Evolutionary conservation across 2,329 filamentous ascomycete species (phyloP).

Genomic region (Rutstroemia sp.): DNA sequence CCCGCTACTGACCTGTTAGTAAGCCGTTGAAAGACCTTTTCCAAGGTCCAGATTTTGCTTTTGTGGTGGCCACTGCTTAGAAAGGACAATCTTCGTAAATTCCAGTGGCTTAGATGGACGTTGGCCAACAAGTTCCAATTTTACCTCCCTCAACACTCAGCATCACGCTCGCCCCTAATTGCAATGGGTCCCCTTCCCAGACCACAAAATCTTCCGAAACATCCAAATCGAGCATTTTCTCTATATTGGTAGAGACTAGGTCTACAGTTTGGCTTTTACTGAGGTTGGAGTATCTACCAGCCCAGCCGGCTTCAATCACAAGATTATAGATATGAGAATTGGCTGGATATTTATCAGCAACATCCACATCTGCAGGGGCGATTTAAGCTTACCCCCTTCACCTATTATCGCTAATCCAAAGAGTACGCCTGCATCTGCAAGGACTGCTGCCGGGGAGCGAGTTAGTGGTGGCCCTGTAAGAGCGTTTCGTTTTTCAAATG

Average conservation of each 20-base stretch:
- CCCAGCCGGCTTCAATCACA: conserved; percentile 34
- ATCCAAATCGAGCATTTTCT: conserved; percentile 33
- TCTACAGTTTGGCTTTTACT: conserved; percentile 30
- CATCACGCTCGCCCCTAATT: conserved; percentile 34
- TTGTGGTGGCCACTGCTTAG: neutral
- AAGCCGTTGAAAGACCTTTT: too few species aligned
- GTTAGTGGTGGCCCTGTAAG: conserved; percentile 37
- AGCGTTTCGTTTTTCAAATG: conserved; percentile 32
- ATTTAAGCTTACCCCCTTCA: conserved; percentile 10
- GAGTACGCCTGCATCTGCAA: conserved; percentile 35
- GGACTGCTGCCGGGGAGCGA: conserved; percentile 32
- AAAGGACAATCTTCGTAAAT: neutral
- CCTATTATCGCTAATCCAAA: conserved; percentile 31
- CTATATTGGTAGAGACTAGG: conserved; percentile 35
- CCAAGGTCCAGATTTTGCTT: too few species aligned
- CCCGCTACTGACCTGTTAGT: too few species aligned
- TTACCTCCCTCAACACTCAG: conserved; percentile 29
- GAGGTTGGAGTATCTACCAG: conserved; percentile 34
- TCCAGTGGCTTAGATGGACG: conserved; percentile 10
- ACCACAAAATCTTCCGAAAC: conserved; percentile 35
- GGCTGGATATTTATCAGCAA: conserved; percentile 10
- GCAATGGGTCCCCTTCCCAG: conserved; percentile 37
- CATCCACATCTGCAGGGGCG: neutral
- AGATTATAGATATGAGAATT: conserved; percentile 35
- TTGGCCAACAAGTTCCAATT: conserved; percentile 32